Evolutionary conservation across 164 flowering plant genomes (phyloP).

Genomic region (Stephania japonica): DNA sequence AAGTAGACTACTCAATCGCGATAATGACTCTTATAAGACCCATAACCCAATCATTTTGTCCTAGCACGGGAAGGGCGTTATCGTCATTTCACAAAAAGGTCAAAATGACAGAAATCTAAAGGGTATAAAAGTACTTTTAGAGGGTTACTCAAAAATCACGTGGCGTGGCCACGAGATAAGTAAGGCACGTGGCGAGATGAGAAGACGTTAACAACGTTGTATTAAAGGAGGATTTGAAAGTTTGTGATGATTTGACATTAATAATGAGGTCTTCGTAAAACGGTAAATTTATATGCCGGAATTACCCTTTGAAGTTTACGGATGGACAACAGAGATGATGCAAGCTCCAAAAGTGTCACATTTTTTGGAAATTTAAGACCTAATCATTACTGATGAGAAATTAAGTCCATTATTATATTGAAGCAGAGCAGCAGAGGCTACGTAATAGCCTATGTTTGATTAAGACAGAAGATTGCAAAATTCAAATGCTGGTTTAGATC

Average conservation of each 20-base stretch:
- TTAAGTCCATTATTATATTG: not conserved
- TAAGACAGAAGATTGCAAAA: not conserved
- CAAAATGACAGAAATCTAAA: not conserved
- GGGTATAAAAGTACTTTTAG: not conserved
- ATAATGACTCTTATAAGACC: not conserved
- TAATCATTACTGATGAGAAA: constrained; percentile 7
- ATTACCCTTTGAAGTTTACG: not conserved
- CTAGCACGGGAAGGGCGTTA: not conserved
- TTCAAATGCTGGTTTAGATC: not conserved
- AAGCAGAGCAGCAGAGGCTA: not conserved
- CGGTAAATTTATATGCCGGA: not conserved
- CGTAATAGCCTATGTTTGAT: not conserved
- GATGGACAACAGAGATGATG: not conserved
- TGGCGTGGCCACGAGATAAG: not conserved
- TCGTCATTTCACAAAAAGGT: not conserved
- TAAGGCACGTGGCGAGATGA: not conserved
- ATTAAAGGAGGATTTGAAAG: not conserved
- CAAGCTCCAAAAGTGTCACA: not conserved
- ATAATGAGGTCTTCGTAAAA: not conserved
- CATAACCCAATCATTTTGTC: not conserved
- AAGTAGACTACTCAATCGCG: no score
- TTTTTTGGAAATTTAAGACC: not conserved
- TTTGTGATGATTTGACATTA: not conserved
- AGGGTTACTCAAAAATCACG: not conserved
- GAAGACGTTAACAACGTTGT: not conserved